These are phyloP conservation scores for Salix exigua DNA, from an alignment of 345 rosid species.

Conservation along the genomic window DNA sequence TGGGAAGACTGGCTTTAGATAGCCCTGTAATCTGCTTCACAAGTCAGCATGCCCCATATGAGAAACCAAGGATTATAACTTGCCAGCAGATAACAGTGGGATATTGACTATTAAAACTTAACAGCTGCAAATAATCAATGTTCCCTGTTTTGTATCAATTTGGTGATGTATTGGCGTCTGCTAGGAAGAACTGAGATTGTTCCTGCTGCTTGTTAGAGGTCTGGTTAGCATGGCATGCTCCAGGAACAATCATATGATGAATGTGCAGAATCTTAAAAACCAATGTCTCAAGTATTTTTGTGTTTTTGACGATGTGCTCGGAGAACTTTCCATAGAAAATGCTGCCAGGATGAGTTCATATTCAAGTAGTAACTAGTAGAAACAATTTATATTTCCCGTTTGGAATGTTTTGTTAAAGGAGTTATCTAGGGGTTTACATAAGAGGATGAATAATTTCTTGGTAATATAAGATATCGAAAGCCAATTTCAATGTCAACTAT, in stretches of 20 bases:
- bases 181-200: not conserved
- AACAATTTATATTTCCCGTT: too few species aligned
- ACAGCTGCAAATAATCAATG: not conserved
- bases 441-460: too few species aligned
- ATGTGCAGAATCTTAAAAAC: too few species aligned
- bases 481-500: not conserved
- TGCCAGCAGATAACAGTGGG: slow-evolving; percentile 13
- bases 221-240: too few species aligned
- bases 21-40: slow-evolving; percentile 2
- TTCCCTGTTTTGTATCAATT: slow-evolving; percentile 24
- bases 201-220: not conserved
- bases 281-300: too few species aligned
- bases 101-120: not conserved
- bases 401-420: too few species aligned
- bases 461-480: not conserved
- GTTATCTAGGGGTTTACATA: too few species aligned
- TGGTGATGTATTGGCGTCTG: not conserved
- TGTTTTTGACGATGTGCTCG: too few species aligned
- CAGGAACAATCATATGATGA: too few species aligned
- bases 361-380: not conserved
- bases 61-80: slow-evolving; percentile 10
- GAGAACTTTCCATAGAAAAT: too few species aligned
- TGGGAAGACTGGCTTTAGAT: not conserved
- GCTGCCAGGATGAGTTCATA: not conserved
- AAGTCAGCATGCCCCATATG: not conserved